Conservation (phyloP, 2,329 filamentous ascomycete genomes). For the Calonectria montana region DNA sequence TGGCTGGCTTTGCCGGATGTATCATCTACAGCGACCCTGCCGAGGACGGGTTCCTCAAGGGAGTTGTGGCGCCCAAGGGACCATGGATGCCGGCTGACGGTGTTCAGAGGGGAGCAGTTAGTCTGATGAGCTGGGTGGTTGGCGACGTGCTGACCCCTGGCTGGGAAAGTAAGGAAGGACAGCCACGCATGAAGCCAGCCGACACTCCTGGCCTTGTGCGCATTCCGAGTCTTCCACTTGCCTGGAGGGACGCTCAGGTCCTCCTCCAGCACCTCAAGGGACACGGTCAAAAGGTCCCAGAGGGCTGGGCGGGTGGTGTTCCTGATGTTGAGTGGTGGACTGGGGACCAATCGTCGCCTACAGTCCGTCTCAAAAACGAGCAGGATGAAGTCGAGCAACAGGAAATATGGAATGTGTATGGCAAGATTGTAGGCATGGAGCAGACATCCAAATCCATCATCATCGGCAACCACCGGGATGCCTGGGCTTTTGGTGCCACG, state of each 20-base stretch:
- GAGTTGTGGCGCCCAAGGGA: constrained; percentile 79
- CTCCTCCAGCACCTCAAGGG: constrained; percentile 82
- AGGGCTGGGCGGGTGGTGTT: constrained; percentile 81
- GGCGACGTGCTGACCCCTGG: constrained; percentile 95
- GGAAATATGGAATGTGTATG: constrained; percentile 92
- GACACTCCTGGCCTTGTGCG: constrained; percentile 79
- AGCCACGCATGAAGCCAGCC: constrained; percentile 74
- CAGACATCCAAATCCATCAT: constrained; percentile 86
- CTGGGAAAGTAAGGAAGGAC: constrained; percentile 76
- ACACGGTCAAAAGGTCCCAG: constrained; percentile 74
- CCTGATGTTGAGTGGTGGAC: constrained; percentile 88
- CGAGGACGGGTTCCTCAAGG: constrained; percentile 83
- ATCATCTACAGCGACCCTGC: constrained; percentile 92
- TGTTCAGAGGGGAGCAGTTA: constrained; percentile 85
- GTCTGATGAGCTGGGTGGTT: constrained; percentile 82
- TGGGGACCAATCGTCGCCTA: constrained; percentile 78
- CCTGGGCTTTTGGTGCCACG: constrained; percentile 88
- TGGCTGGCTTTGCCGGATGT: constrained; percentile 87
- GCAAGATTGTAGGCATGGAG: constrained; percentile 85
- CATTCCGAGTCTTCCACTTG: constrained; percentile 90
- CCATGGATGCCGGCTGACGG: constrained; percentile 84
- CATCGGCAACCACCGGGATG: constrained; percentile 92
- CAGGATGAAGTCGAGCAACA: constrained; percentile 87
- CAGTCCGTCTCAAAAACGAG: constrained; percentile 84
- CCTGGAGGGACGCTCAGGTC: constrained; percentile 88